Conservation (phyloP, 1,284 basidiomycete species). For the Exobasidium rhododendri region DNA sequence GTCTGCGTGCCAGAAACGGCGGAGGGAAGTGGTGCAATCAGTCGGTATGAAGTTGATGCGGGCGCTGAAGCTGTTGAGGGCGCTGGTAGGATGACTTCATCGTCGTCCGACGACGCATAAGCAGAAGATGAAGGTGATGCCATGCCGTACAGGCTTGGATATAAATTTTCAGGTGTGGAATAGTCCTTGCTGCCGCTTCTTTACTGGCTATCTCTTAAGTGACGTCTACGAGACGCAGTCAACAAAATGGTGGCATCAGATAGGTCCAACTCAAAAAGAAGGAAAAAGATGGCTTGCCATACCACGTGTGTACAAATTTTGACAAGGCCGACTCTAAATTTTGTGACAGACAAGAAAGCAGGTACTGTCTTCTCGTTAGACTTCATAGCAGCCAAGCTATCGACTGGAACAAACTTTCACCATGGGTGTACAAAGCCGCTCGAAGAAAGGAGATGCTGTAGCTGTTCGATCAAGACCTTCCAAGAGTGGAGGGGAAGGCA, state of each 20-base stretch:
- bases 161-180: neutral
- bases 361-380: no score
- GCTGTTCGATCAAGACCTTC: neutral
- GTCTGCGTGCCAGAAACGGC: conserved; percentile 15
- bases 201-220: neutral
- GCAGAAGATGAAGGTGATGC: neutral
- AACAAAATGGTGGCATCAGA: no score
- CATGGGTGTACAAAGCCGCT: neutral
- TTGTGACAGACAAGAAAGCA: no score
- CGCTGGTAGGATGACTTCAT: conserved; percentile 15
- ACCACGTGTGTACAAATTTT: no score
- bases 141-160: neutral
- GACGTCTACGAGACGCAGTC: no score
- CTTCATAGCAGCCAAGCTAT: no score
- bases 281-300: no score
- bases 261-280: no score
- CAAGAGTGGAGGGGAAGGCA: neutral
- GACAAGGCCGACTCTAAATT: no score
- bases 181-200: neutral
- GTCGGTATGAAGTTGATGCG: conserved; percentile 16
- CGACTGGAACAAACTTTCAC: conserved; percentile 3
- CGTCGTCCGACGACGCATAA: conserved; percentile 1
- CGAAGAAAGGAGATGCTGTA: no score
- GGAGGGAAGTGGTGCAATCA: conserved; percentile 18
- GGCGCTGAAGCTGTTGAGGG: conserved; percentile 20